A percentile compares a stretch with the other conserved stretches of the same genome.
These are phyloP conservation scores for Byssochlamys sp. DNA, from an alignment of 2,329 filamentous ascomycete genomes.

Conservation along the genomic window DNA sequence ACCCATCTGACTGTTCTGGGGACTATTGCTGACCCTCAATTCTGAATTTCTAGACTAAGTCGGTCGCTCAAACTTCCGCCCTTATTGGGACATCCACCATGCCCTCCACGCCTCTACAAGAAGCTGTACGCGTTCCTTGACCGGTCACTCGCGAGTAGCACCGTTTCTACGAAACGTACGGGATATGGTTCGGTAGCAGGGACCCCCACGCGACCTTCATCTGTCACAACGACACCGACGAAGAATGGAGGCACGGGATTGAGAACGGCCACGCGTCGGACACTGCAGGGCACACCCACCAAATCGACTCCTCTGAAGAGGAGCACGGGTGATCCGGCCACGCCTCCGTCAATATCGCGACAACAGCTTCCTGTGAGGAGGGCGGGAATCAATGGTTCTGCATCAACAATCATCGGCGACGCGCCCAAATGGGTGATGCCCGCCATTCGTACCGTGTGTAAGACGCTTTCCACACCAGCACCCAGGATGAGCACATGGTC, in stretches of 20 bases:
- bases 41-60: conserved; percentile 51
- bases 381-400: conserved; percentile 10
- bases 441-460: conserved; percentile 57
- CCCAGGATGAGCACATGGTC: conserved; percentile 27
- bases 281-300: conserved; percentile 32
- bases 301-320: conserved; percentile 35
- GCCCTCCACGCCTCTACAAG: conserved; percentile 70
- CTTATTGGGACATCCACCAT: conserved; percentile 65
- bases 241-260: conserved; percentile 22
- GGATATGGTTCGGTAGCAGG: conserved; percentile 13
- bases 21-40: not conserved
- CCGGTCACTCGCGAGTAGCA: conserved; percentile 47
- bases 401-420: conserved; percentile 26
- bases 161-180: conserved; percentile 25
- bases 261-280: conserved; percentile 20
- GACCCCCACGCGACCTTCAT: conserved; percentile 4
- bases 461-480: conserved; percentile 48
- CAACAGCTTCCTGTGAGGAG: conserved; percentile 5
- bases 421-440: conserved; percentile 60
- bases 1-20: not conserved
- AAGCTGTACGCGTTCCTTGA: conserved; percentile 75
- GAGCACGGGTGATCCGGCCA: conserved; percentile 22
- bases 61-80: conserved; percentile 65
- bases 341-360: conserved; percentile 11
- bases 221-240: conserved; percentile 23